Percentiles rank a stretch among this genome's conserved stretches.
phyloP scores from a whole-genome alignment of 331 rosid genomes.

The Pyrus hybrid region DNA sequence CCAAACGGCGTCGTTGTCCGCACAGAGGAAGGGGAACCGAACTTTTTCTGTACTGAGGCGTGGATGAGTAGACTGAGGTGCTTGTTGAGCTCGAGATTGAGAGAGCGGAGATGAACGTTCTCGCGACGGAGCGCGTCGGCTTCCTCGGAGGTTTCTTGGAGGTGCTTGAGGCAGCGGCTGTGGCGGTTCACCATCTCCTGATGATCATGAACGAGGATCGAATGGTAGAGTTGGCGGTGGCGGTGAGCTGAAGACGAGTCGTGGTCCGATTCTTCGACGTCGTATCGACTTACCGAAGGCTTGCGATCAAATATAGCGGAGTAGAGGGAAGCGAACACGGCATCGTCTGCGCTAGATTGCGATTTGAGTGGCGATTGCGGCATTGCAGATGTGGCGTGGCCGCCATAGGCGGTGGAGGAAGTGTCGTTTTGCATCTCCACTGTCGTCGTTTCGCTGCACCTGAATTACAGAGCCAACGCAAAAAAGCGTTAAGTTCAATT shows the following conservation, averaged over 20 bases:
- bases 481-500: not conserved
- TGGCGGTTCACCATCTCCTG: slow-evolving; percentile 92
- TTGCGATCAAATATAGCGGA: slow-evolving; percentile 35
- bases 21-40: slow-evolving; percentile 16
- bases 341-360: slow-evolving; percentile 15
- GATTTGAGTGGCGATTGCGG: slow-evolving; percentile 1
- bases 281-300: slow-evolving; percentile 26
- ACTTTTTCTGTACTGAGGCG: slow-evolving; percentile 30
- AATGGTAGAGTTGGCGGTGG: slow-evolving; percentile 27
- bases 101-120: slow-evolving; percentile 56
- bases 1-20: slow-evolving; percentile 5
- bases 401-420: not conserved
- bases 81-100: slow-evolving; percentile 64
- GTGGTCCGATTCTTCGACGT: not conserved
- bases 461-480: too few relatives aligned
- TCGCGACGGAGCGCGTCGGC: slow-evolving; percentile 66
- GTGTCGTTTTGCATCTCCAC: slow-evolving; percentile 49
- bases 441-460: not conserved
- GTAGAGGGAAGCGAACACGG: slow-evolving; percentile 30
- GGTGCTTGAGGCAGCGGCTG: slow-evolving; percentile 62
- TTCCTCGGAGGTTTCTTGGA: slow-evolving; percentile 60
- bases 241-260: not conserved
- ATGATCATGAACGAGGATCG: slow-evolving; percentile 55
- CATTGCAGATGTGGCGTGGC: slow-evolving; percentile 24
- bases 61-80: slow-evolving; percentile 57